These are phyloP conservation scores for Aspergillus saccharolyticus DNA, from an alignment of 495 filamentous ascomycete genomes.

Conservation along the genomic window DNA sequence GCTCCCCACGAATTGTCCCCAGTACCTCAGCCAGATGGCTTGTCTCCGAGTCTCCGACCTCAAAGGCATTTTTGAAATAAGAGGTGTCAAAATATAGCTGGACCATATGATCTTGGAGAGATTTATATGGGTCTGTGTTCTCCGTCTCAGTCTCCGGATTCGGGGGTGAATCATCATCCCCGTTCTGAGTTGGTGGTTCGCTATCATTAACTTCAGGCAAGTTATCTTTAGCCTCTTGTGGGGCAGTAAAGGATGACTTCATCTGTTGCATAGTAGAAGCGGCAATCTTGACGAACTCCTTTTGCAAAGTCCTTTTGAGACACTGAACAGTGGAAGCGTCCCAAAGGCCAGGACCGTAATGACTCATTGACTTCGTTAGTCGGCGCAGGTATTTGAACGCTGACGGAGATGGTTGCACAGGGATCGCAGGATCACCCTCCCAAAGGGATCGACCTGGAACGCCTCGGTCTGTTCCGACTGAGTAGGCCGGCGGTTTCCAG, in stretches of 20 bases:
- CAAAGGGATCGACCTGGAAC: conserved; percentile 57
- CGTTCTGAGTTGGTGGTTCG: conserved; percentile 4
- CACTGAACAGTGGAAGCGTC: conserved; percentile 59
- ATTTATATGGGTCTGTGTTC: conserved; percentile 14
- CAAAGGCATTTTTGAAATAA: conserved; percentile 54
- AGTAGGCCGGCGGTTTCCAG: conserved; percentile 2
- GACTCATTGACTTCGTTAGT: conserved; percentile 61
- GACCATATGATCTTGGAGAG: conserved; percentile 50
- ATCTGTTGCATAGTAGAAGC: conserved; percentile 22
- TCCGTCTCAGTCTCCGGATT: background rate
- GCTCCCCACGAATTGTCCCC: conserved; percentile 40
- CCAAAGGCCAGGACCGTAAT: conserved; percentile 76
- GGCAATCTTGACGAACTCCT: conserved; percentile 23
- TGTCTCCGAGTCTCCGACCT: conserved; percentile 19
- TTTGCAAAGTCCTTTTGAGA: conserved; percentile 54
- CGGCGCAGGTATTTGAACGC: conserved; percentile 70
- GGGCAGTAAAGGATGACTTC: conserved; percentile 8
- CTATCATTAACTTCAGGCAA: conserved; percentile 8
- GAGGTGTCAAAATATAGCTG: conserved; percentile 77
- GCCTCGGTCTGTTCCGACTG: conserved; percentile 14
- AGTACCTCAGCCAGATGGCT: conserved; percentile 42
- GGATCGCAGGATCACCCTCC: conserved; percentile 72
- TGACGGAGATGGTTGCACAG: conserved; percentile 73
- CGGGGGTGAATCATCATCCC: background rate
- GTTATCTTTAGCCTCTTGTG: conserved; percentile 10